These are phyloP conservation scores for Diplodia intermedia DNA, from an alignment of 2,329 filamentous ascomycete species.

Conservation along the genomic window DNA sequence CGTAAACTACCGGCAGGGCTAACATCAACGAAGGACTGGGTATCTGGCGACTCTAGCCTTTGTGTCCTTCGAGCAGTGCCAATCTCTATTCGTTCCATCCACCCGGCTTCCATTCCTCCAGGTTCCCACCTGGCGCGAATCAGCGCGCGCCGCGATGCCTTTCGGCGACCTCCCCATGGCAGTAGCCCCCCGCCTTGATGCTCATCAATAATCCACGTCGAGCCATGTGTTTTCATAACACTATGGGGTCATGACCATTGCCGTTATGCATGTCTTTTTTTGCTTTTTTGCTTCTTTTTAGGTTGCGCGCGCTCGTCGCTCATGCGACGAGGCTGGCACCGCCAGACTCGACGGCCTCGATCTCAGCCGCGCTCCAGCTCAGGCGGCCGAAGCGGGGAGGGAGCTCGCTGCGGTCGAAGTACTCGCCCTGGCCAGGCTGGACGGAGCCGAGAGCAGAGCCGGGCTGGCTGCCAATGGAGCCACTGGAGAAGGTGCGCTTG, in stretches of 20 bases:
- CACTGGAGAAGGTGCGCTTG: conserved; percentile 44
- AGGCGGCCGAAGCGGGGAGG: conserved; percentile 81
- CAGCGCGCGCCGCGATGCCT: conserved; percentile 16
- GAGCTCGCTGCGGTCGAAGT: conserved; percentile 88
- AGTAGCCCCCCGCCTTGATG: neutral
- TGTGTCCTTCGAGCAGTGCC: conserved; percentile 4
- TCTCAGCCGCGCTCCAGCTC: conserved; percentile 79
- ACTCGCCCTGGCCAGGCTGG: conserved; percentile 72
- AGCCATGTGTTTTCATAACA: conserved; percentile 11
- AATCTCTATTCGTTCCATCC: conserved; percentile 11
- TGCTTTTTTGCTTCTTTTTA: neutral
- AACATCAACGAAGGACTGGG: conserved; percentile 21
- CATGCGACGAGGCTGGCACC: conserved; percentile 73
- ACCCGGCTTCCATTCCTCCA: conserved; percentile 1
- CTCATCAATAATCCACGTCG: conserved; percentile 8
- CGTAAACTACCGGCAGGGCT: conserved; percentile 14
- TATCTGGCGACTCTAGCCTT: conserved; percentile 16
- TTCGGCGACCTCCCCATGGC: conserved; percentile 13
- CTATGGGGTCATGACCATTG: conserved; percentile 3
- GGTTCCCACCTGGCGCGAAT: conserved; percentile 17
- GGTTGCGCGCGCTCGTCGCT: conserved; percentile 32
- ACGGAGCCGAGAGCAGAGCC: conserved; percentile 78
- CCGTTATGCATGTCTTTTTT: conserved; percentile 1
- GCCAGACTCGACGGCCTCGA: conserved; percentile 93
- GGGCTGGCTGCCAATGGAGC: conserved; percentile 64